Evolutionary conservation across 306 rosid genomes (phyloP).

Genomic region (Canavalia ensiformis): DNA sequence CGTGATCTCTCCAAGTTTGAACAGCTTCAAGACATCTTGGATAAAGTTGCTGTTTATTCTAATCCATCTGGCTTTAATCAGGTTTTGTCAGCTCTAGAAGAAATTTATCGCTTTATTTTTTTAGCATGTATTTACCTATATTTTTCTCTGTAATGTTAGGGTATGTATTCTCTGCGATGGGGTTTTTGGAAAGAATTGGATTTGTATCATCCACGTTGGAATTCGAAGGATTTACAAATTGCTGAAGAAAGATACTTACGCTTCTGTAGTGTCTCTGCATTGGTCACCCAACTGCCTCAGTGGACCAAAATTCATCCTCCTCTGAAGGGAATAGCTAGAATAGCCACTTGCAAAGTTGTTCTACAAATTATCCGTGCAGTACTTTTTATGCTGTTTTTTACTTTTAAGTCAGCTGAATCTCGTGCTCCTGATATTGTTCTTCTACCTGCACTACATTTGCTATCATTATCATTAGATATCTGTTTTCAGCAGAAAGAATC

Average conservation of each 20-base stretch:
- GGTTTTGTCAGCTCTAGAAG: conserved; percentile 49
- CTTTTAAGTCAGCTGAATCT: conserved; percentile 71
- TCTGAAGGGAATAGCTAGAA: conserved; percentile 73
- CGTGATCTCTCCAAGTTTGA: conserved; percentile 86
- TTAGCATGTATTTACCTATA: conserved; percentile 38
- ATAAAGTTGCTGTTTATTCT: conserved; percentile 74
- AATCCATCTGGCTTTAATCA: conserved; percentile 94
- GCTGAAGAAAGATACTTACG: conserved; percentile 98
- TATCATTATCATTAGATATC: conserved; percentile 81
- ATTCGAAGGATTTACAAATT: conserved; percentile 85
- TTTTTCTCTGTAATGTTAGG: conserved; percentile 58
- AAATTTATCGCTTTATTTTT: conserved; percentile 27
- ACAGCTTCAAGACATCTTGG: conserved; percentile 80
- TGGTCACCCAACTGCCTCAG: conserved; percentile 74
- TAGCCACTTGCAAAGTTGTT: conserved; percentile 86
- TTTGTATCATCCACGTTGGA: conserved; percentile 96
- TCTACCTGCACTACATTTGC: conserved; percentile 84
- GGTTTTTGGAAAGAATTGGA: conserved; percentile 86
- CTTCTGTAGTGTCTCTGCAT: conserved; percentile 73
- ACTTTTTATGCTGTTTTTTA: conserved; percentile 79
- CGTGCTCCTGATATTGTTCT: conserved; percentile 93
- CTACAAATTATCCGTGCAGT: conserved; percentile 86
- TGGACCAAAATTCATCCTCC: conserved; percentile 93
- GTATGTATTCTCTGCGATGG: conserved; percentile 92
- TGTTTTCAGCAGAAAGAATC: conserved; percentile 74